A percentile compares a stretch with the other conserved stretches of the same genome.
Conservation (phyloP, 768 basidiomycete species). For the Xerocomus spinulosus region DNA sequence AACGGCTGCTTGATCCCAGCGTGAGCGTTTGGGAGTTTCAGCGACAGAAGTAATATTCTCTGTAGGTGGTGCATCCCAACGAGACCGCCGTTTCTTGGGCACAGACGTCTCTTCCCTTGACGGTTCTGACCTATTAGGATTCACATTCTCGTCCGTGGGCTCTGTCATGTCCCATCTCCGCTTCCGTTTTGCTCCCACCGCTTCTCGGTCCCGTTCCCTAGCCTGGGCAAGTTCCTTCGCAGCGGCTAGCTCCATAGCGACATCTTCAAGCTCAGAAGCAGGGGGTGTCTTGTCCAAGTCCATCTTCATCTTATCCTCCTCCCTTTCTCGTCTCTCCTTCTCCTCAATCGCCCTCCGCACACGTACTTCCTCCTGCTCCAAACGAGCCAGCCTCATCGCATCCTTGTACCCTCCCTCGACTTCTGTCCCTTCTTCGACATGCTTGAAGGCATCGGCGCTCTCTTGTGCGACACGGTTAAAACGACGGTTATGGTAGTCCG, state of each 20-base stretch:
- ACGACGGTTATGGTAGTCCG: constrained; percentile 90
- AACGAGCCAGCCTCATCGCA: constrained; percentile 83
- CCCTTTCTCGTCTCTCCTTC: constrained; percentile 73
- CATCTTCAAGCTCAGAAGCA: constrained; percentile 69
- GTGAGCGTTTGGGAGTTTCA: constrained; percentile 82
- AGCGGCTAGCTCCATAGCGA: constrained; percentile 62
- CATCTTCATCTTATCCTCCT: constrained; percentile 70
- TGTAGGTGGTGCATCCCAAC: constrained; percentile 93
- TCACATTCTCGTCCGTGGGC: constrained; percentile 58
- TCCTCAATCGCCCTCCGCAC: constrained; percentile 85
- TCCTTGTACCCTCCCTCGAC: constrained; percentile 92
- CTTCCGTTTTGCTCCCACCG: constrained; percentile 61
- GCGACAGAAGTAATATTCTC: constrained; percentile 46
- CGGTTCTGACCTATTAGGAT: constrained; percentile 58
- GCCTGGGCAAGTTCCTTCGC: constrained; percentile 36
- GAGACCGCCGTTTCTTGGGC: constrained; percentile 87
- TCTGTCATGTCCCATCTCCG: constrained; percentile 77
- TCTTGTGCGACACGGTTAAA: constrained; percentile 82
- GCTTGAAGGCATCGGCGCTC: constrained; percentile 73
- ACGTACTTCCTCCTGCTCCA: constrained; percentile 90
- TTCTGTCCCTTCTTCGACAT: constrained; percentile 60
- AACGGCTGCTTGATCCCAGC: constrained; percentile 95
- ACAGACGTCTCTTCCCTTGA: constrained; percentile 73
- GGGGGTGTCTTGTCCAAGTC: constrained; percentile 93
- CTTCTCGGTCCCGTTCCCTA: constrained; percentile 35